These are phyloP conservation scores for Fusarium odoratissimum DNA, from an alignment of 2,329 filamentous ascomycete species.

Conservation along the genomic window DNA sequence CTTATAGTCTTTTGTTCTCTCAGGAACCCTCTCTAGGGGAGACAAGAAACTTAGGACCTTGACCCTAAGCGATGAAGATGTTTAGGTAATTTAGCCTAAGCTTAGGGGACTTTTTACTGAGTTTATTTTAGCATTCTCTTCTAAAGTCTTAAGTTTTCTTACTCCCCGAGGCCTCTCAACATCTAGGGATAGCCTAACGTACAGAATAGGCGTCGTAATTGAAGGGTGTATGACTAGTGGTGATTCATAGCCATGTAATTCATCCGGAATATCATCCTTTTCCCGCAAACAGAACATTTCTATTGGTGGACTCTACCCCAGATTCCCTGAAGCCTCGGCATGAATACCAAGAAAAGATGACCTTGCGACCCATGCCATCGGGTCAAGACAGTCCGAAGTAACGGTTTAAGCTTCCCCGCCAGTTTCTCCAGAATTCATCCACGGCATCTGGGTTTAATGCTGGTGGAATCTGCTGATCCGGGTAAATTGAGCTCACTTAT, in stretches of 20 bases:
- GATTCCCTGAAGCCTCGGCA: not conserved
- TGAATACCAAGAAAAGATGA: not conserved
- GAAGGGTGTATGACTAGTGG: no score
- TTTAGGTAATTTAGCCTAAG: no score
- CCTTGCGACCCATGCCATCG: not conserved
- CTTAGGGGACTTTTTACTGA: rapidly evolving
- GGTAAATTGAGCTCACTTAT: not conserved
- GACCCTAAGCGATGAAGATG: no score
- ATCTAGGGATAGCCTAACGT: rapidly evolving
- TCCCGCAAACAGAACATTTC: no score
- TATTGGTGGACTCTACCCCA: constrained; percentile 11
- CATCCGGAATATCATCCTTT: not conserved
- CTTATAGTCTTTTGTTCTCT: rapidly evolving
- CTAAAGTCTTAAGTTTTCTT: rapidly evolving
- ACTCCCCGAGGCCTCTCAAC: rapidly evolving
- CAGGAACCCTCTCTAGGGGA: not conserved
- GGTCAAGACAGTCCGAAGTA: not conserved
- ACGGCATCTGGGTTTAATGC: not conserved
- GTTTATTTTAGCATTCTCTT: no score
- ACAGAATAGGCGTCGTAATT: not conserved
- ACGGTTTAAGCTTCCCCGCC: constrained; percentile 9
- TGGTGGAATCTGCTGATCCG: not conserved
- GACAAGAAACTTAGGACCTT: no score
- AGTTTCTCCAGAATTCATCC: not conserved
- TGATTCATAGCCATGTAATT: not conserved